A percentile compares a stretch with the other conserved stretches of the same genome.
Evolutionary conservation across 169 alveolate species (phyloP).

Genomic region (Plasmodium gonderi): DNA sequence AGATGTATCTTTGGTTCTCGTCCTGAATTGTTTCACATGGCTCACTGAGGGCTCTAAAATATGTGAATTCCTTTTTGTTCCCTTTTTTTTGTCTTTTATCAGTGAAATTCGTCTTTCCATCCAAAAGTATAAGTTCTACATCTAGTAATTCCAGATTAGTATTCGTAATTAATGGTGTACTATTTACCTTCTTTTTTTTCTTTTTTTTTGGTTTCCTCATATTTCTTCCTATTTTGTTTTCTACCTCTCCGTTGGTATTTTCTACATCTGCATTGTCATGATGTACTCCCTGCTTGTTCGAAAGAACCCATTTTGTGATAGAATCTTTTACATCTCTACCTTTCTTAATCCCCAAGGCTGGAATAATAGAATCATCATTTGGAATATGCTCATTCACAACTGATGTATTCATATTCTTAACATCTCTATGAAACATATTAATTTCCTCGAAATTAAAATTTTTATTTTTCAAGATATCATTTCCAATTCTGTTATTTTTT

Average conservation of each 20-base stretch:
- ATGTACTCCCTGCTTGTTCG: background rate
- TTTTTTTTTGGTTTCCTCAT: background rate
- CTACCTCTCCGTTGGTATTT: background rate
- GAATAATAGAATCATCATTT: too few species aligned
- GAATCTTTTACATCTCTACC: background rate
- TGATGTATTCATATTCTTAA: background rate
- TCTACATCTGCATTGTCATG: background rate
- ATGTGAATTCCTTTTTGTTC: background rate
- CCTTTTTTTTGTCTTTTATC: background rate
- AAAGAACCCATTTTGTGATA: background rate
- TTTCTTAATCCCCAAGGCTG: background rate
- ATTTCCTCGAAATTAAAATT: constrained; percentile 1
- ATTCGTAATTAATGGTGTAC: background rate
- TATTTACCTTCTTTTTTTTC: background rate
- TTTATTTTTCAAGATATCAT: background rate
- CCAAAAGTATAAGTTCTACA: background rate
- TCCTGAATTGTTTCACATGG: background rate
- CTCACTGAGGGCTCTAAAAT: background rate
- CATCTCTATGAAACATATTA: background rate
- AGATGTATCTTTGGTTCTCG: background rate
- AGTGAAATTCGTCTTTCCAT: background rate
- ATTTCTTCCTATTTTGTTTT: background rate
- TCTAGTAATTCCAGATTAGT: background rate
- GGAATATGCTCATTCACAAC: background rate
- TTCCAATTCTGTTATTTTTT: background rate